phyloP scores from a whole-genome alignment of 306 rosid species.

The Vigna angularis region DNA sequence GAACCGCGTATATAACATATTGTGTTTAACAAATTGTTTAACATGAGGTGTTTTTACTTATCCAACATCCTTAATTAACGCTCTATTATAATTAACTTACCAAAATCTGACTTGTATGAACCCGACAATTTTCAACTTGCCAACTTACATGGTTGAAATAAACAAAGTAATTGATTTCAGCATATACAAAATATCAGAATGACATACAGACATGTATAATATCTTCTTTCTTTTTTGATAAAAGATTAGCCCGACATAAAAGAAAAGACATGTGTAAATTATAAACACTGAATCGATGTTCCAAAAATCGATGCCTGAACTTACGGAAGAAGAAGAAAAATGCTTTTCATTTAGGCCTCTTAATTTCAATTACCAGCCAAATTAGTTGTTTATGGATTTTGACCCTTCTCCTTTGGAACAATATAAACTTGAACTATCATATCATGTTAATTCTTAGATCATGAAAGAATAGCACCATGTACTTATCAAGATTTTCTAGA shows the following conservation, averaged over 20 bases:
- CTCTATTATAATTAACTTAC: too few relatives aligned
- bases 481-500: too few relatives aligned
- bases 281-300: not conserved
- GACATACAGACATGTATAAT: too few relatives aligned
- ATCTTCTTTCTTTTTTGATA: too few relatives aligned
- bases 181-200: not conserved
- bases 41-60: not conserved
- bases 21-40: too few relatives aligned
- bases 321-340: not conserved
- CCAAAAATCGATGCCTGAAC: not conserved
- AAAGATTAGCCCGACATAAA: not conserved
- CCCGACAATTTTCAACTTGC: not conserved
- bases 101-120: not conserved
- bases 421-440: too few relatives aligned
- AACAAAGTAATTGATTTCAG: not conserved
- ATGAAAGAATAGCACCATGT: too few relatives aligned
- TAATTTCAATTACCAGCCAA: conserved; percentile 10
- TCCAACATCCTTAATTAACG: conserved; percentile 18
- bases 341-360: too few relatives aligned
- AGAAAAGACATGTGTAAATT: not conserved
- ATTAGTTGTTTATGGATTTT: not conserved
- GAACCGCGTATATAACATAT: too few relatives aligned
- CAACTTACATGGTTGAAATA: not conserved
- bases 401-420: not conserved
- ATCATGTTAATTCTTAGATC: too few relatives aligned